Evolutionary conservation across 176 grass and related monocot species (phyloP).

Genomic region (Oryza meridionalis): DNA sequence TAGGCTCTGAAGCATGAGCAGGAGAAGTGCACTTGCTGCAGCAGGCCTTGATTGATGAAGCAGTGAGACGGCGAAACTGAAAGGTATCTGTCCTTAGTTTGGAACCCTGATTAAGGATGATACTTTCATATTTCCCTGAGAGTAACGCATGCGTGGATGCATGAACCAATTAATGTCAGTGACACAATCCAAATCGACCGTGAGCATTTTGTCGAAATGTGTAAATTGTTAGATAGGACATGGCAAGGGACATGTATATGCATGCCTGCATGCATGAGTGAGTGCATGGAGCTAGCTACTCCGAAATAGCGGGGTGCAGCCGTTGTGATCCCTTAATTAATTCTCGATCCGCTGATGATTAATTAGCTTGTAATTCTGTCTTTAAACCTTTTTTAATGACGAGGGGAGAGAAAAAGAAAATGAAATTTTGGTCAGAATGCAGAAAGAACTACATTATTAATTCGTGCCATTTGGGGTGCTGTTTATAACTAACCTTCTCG

Average conservation of each 20-base stretch:
- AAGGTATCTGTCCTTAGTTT: background rate
- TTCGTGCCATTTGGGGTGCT: background rate
- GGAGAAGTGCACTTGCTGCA: conserved; percentile 80
- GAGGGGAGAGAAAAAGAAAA: background rate
- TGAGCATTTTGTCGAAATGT: background rate
- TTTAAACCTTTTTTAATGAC: background rate
- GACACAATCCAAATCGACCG: conserved; percentile 1
- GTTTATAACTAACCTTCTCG: background rate
- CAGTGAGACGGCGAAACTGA: conserved; percentile 26
- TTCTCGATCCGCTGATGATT: background rate
- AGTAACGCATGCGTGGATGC: conserved; percentile 5
- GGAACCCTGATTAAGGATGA: background rate
- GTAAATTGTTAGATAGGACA: conserved; percentile 22
- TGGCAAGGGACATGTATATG: background rate
- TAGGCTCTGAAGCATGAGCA: conserved; percentile 75
- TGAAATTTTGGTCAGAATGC: background rate
- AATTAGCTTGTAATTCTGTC: background rate
- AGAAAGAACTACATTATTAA: background rate
- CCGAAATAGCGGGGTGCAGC: background rate
- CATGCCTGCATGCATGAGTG: background rate
- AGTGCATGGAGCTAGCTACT: background rate
- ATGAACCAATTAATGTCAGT: background rate
- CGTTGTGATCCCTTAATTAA: background rate
- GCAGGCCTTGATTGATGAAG: conserved; percentile 38
- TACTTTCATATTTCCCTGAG: background rate